phyloP scores from a whole-genome alignment of 2,329 filamentous ascomycete species.

The Diaporthe nobilis region DNA sequence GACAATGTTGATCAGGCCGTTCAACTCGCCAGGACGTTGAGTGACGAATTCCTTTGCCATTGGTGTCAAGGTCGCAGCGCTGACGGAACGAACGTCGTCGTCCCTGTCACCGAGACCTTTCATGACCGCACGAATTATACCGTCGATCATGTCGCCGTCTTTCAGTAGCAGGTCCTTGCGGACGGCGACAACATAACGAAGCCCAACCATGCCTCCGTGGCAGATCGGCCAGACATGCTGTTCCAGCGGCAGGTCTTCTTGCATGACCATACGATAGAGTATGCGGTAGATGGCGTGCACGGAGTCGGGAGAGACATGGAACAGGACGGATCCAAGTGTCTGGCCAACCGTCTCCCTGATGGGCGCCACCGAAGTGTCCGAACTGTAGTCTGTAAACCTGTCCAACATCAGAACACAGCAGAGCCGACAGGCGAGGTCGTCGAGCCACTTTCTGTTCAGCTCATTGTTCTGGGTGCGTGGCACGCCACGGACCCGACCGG shows the following conservation, averaged over 20 bases:
- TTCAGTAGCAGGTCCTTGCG: slow-evolving; percentile 91
- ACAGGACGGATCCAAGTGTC: slow-evolving; percentile 89
- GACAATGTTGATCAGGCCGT: slow-evolving; percentile 90
- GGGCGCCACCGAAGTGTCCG: slow-evolving; percentile 95
- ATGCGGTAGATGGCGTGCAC: slow-evolving; percentile 89
- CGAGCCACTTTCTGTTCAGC: slow-evolving; percentile 88
- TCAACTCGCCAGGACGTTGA: slow-evolving; percentile 82
- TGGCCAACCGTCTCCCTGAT: slow-evolving; percentile 97
- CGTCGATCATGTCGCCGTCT: slow-evolving; percentile 89
- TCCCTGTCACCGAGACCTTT: slow-evolving; percentile 92
- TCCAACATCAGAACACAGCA: slow-evolving; percentile 98
- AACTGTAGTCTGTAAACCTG: slow-evolving; percentile 97
- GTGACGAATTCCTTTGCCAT: slow-evolving; percentile 96
- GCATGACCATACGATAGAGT: slow-evolving; percentile 91
- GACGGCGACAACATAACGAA: slow-evolving; percentile 95
- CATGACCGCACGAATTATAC: slow-evolving; percentile 92
- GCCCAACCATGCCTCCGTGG: slow-evolving; percentile 97
- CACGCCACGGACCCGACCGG: slow-evolving; percentile 82
- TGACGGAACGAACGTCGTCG: slow-evolving; percentile 96
- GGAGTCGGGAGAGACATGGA: slow-evolving; percentile 83
- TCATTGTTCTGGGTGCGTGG: slow-evolving; percentile 80
- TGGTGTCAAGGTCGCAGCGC: slow-evolving; percentile 95
- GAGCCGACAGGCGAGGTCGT: slow-evolving; percentile 94
- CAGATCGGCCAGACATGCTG: slow-evolving; percentile 92
- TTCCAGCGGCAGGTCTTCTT: slow-evolving; percentile 82